Evolutionary conservation across 2,329 filamentous ascomycete genomes (phyloP), one percentile per base, ranked within the genome.

Genomic region (Pseudogymnoascus sp.): DNA sequence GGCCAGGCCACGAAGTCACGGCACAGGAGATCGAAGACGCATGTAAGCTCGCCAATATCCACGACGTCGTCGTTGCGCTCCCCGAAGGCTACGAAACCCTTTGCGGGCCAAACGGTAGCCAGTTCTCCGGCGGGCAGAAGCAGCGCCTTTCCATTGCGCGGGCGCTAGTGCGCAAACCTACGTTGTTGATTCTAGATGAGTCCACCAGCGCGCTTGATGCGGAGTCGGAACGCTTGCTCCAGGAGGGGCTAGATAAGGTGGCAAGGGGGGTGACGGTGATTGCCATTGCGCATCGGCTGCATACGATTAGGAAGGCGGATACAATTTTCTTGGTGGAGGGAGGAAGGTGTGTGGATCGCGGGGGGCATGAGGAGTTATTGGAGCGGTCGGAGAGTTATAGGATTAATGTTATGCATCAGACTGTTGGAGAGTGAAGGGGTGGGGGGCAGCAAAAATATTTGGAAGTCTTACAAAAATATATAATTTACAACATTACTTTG

Each of bases 141-240:
- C 90, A 95, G 72, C 81, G 90, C 1, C 74, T 95, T 6, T 85
- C 86, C 0, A 92, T 95, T 68, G 90, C 90, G 0, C 81, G 90
- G 12, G 89, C 90, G 0, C 77, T 94, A 1, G 80, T 91, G 1
- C 81, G 89, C 0, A 81, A 83, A 63, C 90, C 90, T 0, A 81
- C 85, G 38, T 77, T 94, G 1, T 74, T 95, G 22, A 82, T 95
- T 41, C 78, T 95, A 1, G 91, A 95, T 67, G 90, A 95, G 76
- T 88, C 88, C 22, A 95, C 90, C 0, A 89, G 86, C 47, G 88
- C 87, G 3, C 78, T 96, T 2, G 90, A 95, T 68, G 82, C 84
- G 0, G 86, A 86, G 68, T 87, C 83, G 58, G 87, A 90, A 58
- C 77, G 78, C 5, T 74, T 86, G 8, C 80, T 95, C 22, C 82